Evolutionary conservation across 2,329 filamentous ascomycete genomes (phyloP), one percentile per base, ranked within the genome.

Genomic region (Sporothrix schenckii): DNA sequence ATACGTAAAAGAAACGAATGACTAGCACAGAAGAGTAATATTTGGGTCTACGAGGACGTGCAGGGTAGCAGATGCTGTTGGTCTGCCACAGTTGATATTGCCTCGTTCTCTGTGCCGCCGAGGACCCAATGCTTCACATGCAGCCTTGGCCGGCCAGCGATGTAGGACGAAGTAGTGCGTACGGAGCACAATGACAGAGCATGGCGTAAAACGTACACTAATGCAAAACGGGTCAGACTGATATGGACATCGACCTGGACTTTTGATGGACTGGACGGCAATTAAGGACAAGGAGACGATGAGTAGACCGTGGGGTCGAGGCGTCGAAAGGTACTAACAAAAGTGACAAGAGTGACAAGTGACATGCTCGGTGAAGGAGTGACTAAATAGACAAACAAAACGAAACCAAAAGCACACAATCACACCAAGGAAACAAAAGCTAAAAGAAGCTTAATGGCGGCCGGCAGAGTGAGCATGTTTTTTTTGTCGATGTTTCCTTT

Each of bases 381-480:
- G n/a, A n/a, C n/a, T n/a, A n/a, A n/a, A n/a, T 24, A 24, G 24
- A 24, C 24, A 30, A 30, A 30, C 27, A 30, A 30, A 30, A 30
- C 27, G 27, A 19, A 47, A 16, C n/a, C 13, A 47, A 27, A 24
- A 16, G 27, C 19, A 50, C 6, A 52, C 16, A 11, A 14, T 9
- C 5, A 6, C 5, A 9, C 11, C 6, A 50, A 66, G 3, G 27
- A 50, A 34, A 24, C 41, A 44, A 39, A 4, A 39, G 27, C 4
- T n/a, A 9, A n/a, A 56, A 60, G 44, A 19, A 58, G 41, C 14
- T 53, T 39, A 34, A 69, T 44, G n/a, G 24, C 27, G 27, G 53
- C 49, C 16, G 54, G 14, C 53, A 49, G 44, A 52, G 54, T 70
- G 60, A 70, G 69, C 52, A 66, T 58, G 52, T 66, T 70, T 66